A percentile compares a stretch with the other conserved stretches of the same genome.
Evolutionary conservation across 2,329 filamentous ascomycete species (phyloP).

Genomic region (Colletotrichum scovillei): DNA sequence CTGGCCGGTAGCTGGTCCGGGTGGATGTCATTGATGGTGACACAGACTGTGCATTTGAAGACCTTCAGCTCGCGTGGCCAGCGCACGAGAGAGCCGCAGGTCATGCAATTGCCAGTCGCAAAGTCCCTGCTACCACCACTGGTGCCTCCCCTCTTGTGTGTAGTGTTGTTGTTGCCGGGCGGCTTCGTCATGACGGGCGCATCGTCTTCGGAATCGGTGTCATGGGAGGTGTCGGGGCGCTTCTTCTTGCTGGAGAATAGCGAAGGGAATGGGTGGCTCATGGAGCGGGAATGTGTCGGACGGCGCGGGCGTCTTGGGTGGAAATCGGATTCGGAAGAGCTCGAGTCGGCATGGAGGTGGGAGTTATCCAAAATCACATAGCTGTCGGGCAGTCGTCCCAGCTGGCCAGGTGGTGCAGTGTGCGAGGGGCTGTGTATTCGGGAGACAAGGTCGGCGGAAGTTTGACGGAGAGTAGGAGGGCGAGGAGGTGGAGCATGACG

Average conservation of each 20-base stretch:
- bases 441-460: conserved; percentile 46
- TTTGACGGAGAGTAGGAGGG: conserved; percentile 34
- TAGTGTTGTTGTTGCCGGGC: conserved; percentile 40
- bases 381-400: conserved; percentile 38
- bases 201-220: conserved; percentile 47
- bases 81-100: conserved; percentile 82
- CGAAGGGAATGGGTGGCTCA: conserved; percentile 84
- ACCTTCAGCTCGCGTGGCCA: conserved; percentile 80
- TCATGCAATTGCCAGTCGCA: conserved; percentile 82
- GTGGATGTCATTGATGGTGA: conserved; percentile 83
- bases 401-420: conserved; percentile 35
- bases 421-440: conserved; percentile 50
- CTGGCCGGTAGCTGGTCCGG: conserved; percentile 20
- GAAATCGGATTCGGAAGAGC: conserved; percentile 57
- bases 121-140: conserved; percentile 64
- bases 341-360: conserved; percentile 49
- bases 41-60: conserved; percentile 86
- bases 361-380: conserved; percentile 38
- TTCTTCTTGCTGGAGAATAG: conserved; percentile 73
- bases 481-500: conserved; percentile 37
- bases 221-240: conserved; percentile 54
- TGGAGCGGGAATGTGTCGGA: conserved; percentile 69
- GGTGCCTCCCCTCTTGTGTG: conserved; percentile 47
- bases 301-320: conserved; percentile 42
- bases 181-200: conserved; percentile 42